Evolutionary conservation across 139 green algal species (phyloP).

Genomic region (Gonium pectorale): DNA sequence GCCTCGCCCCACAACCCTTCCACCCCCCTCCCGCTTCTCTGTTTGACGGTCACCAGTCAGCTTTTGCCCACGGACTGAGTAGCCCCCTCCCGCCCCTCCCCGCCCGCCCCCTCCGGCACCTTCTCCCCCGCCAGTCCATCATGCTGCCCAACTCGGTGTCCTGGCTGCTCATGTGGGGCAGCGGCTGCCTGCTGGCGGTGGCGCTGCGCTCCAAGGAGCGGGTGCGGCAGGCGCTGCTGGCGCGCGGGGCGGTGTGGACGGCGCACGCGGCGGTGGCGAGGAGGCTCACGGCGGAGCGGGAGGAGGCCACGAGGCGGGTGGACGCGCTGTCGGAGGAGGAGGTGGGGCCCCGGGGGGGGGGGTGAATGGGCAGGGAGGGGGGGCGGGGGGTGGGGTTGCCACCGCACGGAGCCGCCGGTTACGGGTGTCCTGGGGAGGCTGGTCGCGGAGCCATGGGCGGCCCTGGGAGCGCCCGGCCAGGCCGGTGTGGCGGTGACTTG

Average conservation of each 20-base stretch:
- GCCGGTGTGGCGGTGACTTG: no score
- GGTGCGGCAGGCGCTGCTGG: slow-evolving; percentile 54
- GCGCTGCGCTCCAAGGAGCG: slow-evolving; percentile 62
- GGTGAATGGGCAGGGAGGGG: background rate
- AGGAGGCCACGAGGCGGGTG: slow-evolving; percentile 49
- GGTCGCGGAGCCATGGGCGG: no score
- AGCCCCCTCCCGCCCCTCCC: background rate
- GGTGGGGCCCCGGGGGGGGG: background rate
- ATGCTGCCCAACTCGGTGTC: slow-evolving; percentile 53
- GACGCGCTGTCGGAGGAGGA: slow-evolving; percentile 52
- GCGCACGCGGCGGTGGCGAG: slow-evolving; percentile 51
- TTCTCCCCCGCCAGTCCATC: slow-evolving; percentile 42
- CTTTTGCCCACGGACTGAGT: no score
- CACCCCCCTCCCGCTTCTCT: no score
- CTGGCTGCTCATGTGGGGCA: slow-evolving; percentile 53
- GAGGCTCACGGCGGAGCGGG: slow-evolving; percentile 44
- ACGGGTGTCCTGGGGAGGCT: no score
- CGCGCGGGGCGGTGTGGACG: slow-evolving; percentile 56
- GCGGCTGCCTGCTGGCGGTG: slow-evolving; percentile 35
- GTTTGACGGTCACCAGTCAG: no score
- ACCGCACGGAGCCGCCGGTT: no score
- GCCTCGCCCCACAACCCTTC: no score
- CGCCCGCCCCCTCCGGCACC: background rate
- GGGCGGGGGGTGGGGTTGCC: no score
- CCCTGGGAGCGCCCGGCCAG: no score